phyloP scores from a whole-genome alignment of 306 rosid species.

The Datisca glomerata region DNA sequence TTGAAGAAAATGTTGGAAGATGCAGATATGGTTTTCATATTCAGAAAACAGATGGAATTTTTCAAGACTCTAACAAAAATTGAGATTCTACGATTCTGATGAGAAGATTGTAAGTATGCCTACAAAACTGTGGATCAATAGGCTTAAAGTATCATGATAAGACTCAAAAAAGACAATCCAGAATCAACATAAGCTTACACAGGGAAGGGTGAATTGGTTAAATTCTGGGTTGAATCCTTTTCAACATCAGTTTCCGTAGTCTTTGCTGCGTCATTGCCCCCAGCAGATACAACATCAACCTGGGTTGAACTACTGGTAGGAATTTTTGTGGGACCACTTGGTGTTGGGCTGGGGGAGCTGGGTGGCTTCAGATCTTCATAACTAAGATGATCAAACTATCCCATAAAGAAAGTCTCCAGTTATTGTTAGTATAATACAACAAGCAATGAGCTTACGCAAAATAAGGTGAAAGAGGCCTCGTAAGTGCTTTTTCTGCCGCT shows the following conservation, averaged over 20 bases:
- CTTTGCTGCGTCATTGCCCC: constrained; percentile 8
- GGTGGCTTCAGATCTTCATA: constrained; percentile 60
- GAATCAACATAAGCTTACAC: no score
- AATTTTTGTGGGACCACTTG: constrained; percentile 22
- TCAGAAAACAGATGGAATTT: no score
- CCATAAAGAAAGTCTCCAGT: neutral
- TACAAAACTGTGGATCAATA: no score
- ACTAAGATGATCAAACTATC: constrained; percentile 17
- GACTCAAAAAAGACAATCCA: no score
- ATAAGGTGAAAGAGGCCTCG: constrained; percentile 42
- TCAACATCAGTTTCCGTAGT: constrained; percentile 3
- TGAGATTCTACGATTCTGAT: no score
- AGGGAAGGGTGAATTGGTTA: constrained; percentile 27
- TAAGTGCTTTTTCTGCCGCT: constrained; percentile 13
- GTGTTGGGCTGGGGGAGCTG: constrained; percentile 44
- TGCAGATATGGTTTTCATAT: no score
- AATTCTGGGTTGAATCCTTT: constrained; percentile 21
- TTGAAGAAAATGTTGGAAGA: no score
- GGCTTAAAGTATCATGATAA: no score
- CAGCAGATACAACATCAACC: constrained; percentile 16
- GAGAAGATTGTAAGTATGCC: no score
- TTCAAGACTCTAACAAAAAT: no score
- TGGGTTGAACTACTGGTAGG: constrained; percentile 15
- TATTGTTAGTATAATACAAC: neutral
- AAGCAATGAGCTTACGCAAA: constrained; percentile 29